Evolutionary conservation across 306 rosid species (phyloP), one percentile per base, ranked within the genome.

Genomic region (Styphnolobium japonicum): DNA sequence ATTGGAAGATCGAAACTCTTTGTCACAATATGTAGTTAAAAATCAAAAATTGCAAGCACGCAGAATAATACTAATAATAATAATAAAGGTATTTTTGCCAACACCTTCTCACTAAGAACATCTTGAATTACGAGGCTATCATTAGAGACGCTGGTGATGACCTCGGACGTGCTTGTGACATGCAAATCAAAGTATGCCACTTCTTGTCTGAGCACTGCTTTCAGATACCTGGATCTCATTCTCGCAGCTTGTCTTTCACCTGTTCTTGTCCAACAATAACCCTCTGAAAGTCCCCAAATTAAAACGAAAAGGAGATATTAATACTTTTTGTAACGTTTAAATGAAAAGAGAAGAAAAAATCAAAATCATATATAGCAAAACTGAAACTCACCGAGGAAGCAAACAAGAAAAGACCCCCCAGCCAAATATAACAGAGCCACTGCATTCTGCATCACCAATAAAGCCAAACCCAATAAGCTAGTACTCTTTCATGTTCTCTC

Each of bases 201-300:
- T 2, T 92, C 97, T 81, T 92, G 97, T 40, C 95, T 78, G 9
- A 92, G 86, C 48, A 92, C 93, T 31, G 97, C 97, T 70, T 87
- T 90, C 77, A 92, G 78, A 51, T 90, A 92, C 78, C 88, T 84
- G 0, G 65, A 88, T 85, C 97, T 90, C 95, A 92, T 90, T 80
- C 92, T 85, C 1, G 95, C 86, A 3, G 95, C 92, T 79, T 92
- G 97, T 37, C 95, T 79, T 62, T 89, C 97, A 0, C 95, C 92
- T 3, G 97, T 92, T 89, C 97, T 87, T 15, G 97, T 90, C 97
- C 97, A 92, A 46, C 93, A 89, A 76, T 81, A 92, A 0, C 97
- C 97, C 88, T 90, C 97, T 92, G 67, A 3, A 60, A 56, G 52
- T 19, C 6, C 10, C 34, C 66, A 18, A 11, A 63, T 16, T 3